Evolutionary conservation across 805 yeast genomes (phyloP), one percentile per base, ranked within the genome.

Genomic region (Cyberlindnera maritima): DNA sequence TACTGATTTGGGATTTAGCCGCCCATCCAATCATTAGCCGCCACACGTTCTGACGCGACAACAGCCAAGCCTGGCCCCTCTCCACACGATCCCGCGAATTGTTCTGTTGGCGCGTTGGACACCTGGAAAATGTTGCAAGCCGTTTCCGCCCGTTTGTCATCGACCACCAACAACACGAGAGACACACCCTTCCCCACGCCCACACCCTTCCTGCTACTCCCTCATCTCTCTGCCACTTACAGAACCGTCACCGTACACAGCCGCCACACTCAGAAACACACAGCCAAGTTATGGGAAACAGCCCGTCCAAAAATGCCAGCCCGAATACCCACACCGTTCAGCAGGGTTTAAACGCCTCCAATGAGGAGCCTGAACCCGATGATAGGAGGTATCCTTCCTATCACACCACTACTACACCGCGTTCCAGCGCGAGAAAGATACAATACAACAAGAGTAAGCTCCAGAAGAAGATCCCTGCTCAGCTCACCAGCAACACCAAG

Each of bases 241-340:
- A n/a, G n/a, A n/a, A n/a, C n/a, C n/a, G n/a, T n/a, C n/a, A n/a
- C 25, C 25, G 9, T 21, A 21, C 25, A 21, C 25, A 21, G 25
- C 25, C 25, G 25, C 25, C 25, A 21, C 25, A 21, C 25, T 6
- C 25, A 21, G n/a, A 21, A 21, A 17, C 26, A 41, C 40, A 34
- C 45, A 43, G 31, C 43, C 50, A 47, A 41, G 48, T 52, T 60
- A 79, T 79, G 84, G 84, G 85, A 69, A 79, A 78, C 69, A 79
- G 79, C 83, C 84, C 84, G 72, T 79, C 84, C 36, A 67, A 53
- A 41, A 58, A 58, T 59, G 67, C 65, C 58, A 63, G 65, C 57
- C 68, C 71, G 66, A 64, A 60, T 63, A 58, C 70, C 63, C 63
- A 59, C 50, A 47, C 56, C 18, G 47, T 54, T 50, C 50, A 38